These are phyloP conservation scores for Debaryomyces singareniensis DNA, from an alignment of 1,139 yeast species.

Conservation along the genomic window DNA sequence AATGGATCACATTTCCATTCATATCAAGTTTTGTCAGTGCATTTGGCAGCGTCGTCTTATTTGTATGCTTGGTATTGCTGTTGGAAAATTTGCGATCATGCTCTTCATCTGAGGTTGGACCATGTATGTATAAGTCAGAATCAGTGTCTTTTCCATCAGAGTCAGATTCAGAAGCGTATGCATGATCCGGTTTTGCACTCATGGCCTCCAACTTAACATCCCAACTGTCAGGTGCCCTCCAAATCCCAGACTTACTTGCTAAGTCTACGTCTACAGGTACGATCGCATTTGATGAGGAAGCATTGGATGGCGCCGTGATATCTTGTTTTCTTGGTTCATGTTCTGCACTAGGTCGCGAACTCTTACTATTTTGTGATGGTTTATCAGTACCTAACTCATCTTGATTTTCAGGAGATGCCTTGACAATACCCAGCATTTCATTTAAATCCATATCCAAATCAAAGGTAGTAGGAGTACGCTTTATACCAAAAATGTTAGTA, in stretches of 20 bases:
- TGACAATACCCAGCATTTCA: constrained; percentile 51
- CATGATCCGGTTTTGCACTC: constrained; percentile 5
- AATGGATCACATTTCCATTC: neutral
- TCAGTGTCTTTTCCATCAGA: constrained; percentile 7
- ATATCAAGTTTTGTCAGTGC: constrained; percentile 1
- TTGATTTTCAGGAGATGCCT: constrained; percentile 13
- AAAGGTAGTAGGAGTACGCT: constrained; percentile 13
- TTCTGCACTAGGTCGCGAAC: neutral
- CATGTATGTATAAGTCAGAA: constrained; percentile 3
- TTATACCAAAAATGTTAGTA: neutral
- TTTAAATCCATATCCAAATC: constrained; percentile 43
- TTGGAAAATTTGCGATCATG: too few species aligned
- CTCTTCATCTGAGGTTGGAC: neutral
- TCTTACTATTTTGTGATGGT: neutral
- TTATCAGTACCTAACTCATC: neutral
- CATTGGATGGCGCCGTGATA: neutral
- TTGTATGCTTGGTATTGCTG: neutral
- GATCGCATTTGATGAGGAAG: neutral
- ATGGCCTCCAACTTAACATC: constrained; percentile 46
- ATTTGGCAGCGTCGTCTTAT: neutral
- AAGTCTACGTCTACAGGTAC: neutral
- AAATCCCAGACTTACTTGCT: constrained; percentile 12
- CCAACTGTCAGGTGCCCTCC: constrained; percentile 83
- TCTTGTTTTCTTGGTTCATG: constrained; percentile 1
- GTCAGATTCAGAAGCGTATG: constrained; percentile 14